A percentile compares a stretch with the other conserved stretches of the same genome.
Evolutionary conservation across 371 early-diverging fungal species (phyloP).

Genomic region (Mortierella sp.): DNA sequence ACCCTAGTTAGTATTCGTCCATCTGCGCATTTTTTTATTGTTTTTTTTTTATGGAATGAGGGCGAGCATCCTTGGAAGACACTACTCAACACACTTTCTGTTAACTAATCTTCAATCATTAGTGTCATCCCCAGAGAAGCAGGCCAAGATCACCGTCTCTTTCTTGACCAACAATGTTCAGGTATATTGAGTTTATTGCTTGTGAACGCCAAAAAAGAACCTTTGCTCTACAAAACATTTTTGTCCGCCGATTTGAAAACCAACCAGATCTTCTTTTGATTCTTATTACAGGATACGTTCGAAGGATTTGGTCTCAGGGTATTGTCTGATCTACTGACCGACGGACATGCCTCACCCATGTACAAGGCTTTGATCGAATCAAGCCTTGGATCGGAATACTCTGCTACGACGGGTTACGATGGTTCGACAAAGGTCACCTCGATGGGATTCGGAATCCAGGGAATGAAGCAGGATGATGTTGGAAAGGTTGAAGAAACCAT

Average conservation of each 20-base stretch:
- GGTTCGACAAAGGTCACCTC: conserved; percentile 66
- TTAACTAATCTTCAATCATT: conserved; percentile 10
- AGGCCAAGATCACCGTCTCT: conserved; percentile 79
- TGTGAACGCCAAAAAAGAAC: not conserved
- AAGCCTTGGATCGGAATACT: conserved; percentile 92
- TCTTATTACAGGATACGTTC: conserved; percentile 69
- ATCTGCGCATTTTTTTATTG: too few species aligned
- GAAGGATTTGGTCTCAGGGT: conserved; percentile 86
- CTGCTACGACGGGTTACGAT: conserved; percentile 91
- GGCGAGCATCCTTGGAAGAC: too few species aligned
- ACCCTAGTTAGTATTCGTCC: conserved; percentile 76
- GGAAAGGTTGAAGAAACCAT: conserved; percentile 74
- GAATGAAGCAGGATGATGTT: conserved; percentile 57
- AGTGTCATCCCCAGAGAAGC: conserved; percentile 85
- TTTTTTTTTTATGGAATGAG: too few species aligned
- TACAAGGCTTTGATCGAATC: conserved; percentile 95
- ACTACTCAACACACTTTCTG: not conserved
- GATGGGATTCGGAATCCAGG: conserved; percentile 67
- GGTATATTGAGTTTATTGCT: conserved; percentile 52
- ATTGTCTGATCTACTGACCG: conserved; percentile 81
- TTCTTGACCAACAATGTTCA: conserved; percentile 83
- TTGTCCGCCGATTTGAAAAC: not conserved
- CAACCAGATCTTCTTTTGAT: not conserved
- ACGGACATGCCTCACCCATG: conserved; percentile 94
- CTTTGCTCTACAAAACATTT: not conserved